Evolutionary conservation across 1,284 basidiomycete genomes (phyloP).

Genomic region (Abortiporus biennis): DNA sequence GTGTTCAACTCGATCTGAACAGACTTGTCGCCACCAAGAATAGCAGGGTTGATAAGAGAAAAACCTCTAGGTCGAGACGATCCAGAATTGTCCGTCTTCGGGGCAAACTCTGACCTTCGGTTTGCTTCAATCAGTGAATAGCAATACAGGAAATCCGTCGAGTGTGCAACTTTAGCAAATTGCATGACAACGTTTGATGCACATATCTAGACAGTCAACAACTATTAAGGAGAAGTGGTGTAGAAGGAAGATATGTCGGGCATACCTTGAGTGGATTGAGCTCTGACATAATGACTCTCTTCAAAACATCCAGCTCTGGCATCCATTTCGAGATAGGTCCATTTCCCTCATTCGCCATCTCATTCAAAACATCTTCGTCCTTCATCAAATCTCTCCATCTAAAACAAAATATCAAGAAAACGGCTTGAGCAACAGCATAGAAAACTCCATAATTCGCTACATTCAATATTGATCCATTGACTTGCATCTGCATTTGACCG

Average conservation of each 20-base stretch:
- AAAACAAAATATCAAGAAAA: conserved; percentile 98
- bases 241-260: conserved; percentile 9
- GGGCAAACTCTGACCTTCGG: conserved; percentile 46
- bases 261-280: conserved; percentile 88
- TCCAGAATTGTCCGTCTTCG: conserved; percentile 8
- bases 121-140: conserved; percentile 92
- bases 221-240: conserved; percentile 3
- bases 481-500: conserved; percentile 35
- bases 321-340: conserved; percentile 70
- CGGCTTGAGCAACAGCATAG: conserved; percentile 90
- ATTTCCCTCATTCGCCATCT: conserved; percentile 26
- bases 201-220: conserved; percentile 59
- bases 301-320: conserved; percentile 72
- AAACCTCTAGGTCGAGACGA: conserved; percentile 2
- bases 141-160: conserved; percentile 92
- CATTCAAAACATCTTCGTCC: conserved; percentile 46
- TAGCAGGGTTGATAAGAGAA: conserved; percentile 22
- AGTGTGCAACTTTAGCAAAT: conserved; percentile 91
- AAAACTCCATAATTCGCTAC: conserved; percentile 74
- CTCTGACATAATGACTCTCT: conserved; percentile 76
- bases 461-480: too few relatives aligned
- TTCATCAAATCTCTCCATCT: conserved; percentile 87
- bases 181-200: conserved; percentile 88
- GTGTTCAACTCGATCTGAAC: conserved; percentile 77
- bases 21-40: conserved; percentile 31